Conservation (phyloP, 2,329 filamentous ascomycete species). For the Elsinoe australis region DNA sequence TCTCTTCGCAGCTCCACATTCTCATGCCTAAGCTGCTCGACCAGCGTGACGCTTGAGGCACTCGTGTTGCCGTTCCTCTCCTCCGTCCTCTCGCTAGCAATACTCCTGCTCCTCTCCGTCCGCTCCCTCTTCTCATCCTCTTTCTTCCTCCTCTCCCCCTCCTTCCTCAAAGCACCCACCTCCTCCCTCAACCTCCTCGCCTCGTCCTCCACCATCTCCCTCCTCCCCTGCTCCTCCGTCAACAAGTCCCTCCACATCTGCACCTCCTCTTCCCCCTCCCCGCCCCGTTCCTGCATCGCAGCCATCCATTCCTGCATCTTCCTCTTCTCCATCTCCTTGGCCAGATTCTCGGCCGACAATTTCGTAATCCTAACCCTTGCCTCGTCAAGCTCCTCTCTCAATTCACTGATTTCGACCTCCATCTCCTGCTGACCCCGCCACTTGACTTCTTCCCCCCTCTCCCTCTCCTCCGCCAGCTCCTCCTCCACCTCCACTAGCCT, state of each 20-base stretch:
- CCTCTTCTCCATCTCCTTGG: constrained; percentile 76
- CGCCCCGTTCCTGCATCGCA: constrained; percentile 49
- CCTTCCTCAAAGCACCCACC: constrained; percentile 47
- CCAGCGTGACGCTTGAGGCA: constrained; percentile 59
- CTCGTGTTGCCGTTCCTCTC: constrained; percentile 41
- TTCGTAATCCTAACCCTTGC: constrained; percentile 78
- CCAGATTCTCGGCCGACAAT: constrained; percentile 67
- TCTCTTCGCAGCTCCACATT: constrained; percentile 88
- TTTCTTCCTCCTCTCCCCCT: constrained; percentile 28
- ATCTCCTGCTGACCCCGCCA: constrained; percentile 49
- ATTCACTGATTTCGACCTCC: constrained; percentile 77
- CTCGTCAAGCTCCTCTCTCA: constrained; percentile 78
- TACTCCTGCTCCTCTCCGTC: constrained; percentile 37
- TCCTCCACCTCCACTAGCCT: constrained; percentile 56
- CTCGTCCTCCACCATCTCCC: constrained; percentile 86
- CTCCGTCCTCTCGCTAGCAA: constrained; percentile 25
- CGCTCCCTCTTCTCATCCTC: constrained; percentile 34
- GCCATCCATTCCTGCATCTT: constrained; percentile 76
- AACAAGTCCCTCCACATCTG: constrained; percentile 94
- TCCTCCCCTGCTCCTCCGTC: constrained; percentile 79
- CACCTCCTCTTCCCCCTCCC: constrained; percentile 36
- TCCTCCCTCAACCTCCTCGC: constrained; percentile 79
- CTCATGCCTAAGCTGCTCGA: constrained; percentile 84
- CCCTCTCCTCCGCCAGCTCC: constrained; percentile 41
- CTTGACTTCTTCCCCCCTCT: constrained; percentile 36